Conservation (phyloP, 192 early-diverging fungal genomes). For the Diversispora epigaea region DNA sequence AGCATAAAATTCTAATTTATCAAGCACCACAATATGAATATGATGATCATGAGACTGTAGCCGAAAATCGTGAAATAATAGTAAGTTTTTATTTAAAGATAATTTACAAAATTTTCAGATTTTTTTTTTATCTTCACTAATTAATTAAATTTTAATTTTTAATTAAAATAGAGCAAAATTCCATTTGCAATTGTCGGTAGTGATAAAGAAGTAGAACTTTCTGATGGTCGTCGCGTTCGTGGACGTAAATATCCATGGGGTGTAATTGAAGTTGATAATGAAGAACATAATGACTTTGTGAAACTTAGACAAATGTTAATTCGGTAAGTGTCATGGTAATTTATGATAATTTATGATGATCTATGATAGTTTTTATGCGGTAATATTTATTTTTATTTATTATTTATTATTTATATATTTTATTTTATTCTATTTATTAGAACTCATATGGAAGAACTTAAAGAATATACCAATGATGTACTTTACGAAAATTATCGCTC, state of each 20-base stretch:
- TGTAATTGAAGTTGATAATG: conserved; percentile 95
- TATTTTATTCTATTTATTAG: conserved; percentile 33
- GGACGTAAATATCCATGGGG: conserved; percentile 94
- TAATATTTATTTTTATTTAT: background rate
- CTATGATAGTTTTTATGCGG: conserved; percentile 10
- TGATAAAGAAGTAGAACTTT: conserved; percentile 78
- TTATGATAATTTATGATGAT: conserved; percentile 33
- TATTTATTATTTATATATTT: too few relatives aligned
- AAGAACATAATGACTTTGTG: conserved; percentile 95
- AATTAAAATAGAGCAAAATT: conserved; percentile 77
- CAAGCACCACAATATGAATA: conserved; percentile 79
- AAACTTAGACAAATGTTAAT: conserved; percentile 90
- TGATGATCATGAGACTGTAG: conserved; percentile 79
- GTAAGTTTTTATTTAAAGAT: conserved; percentile 32
- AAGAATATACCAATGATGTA: conserved; percentile 86
- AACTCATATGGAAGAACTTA: conserved; percentile 97
- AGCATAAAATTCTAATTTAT: conserved; percentile 85
- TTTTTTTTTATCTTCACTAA: too few relatives aligned
- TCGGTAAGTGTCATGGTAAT: conserved; percentile 38
- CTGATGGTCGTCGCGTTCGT: conserved; percentile 82
- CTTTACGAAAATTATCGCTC: conserved; percentile 97
- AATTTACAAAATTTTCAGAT: background rate
- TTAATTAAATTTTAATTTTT: too few relatives aligned
- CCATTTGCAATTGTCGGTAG: conserved; percentile 95
- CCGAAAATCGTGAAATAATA: conserved; percentile 80